Base-by-base conservation (phyloP, 2,329 filamentous ascomycete species). In the Tolypocladium pustulatum region DNA sequence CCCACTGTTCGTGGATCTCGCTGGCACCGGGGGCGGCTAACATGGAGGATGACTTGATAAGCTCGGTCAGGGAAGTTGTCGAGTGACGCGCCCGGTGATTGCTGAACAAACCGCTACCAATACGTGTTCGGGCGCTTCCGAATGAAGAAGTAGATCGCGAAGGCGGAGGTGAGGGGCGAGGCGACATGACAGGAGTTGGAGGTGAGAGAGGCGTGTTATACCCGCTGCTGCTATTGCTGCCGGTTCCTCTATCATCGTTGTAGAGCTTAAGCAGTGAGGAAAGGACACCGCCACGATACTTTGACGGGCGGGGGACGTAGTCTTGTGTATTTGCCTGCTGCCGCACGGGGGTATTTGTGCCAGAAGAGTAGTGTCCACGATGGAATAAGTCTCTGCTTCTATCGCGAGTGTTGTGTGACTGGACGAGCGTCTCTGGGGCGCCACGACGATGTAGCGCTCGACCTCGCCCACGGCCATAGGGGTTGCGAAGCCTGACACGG, bases 241-340 rank as follows among this genome's bases (percentile, higher is more conserved):
- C 68, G 60, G 64, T 65, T 59, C 66, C 65, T 64, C 65, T 68
- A 53, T 78, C 76, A 61, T 82, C 76, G 60, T 84, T 80, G 66
- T 90, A 87, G 12, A 91, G 77, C 69, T 86, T 89, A 55, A 94
- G 75, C 0, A 95, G 75, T 0, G 85, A 87, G 2, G 86, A 85
- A 1, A 95, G 75, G 54, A 93, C 83, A 36, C 90, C 89, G 36
- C 86, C 87, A 55, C 86, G 83, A 69, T 90, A 92, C 62, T 86
- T 81, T 27, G 78, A 73, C 5, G 89, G 89, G 49, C 79, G 78
- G 52, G 86, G 84, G 22, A 89, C 81, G 66, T 89, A 90, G 58
- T 76, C 74, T 53, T 75, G 70, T 17, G 66, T 67, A 58, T 83
- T 80, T 51, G 83, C 80, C 27, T 81, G 76, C 51, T 82, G 77